Conservation (phyloP, 331 rosid species). For the Phaseolus coccineus region DNA sequence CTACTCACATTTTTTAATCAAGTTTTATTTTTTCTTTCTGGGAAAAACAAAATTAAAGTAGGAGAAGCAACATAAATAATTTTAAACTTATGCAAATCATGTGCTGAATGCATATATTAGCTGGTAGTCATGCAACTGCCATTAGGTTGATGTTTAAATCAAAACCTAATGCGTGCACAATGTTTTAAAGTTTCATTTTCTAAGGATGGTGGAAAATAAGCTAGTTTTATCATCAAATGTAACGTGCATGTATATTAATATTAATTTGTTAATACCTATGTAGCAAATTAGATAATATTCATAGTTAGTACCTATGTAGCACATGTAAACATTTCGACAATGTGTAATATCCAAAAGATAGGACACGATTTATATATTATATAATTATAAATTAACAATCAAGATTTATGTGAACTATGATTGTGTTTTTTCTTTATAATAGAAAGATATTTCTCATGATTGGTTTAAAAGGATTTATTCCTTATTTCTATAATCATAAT, state of each 20-base stretch:
- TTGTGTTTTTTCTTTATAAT: no score
- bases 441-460: no score
- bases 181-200: constrained; percentile 24
- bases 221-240: constrained; percentile 9
- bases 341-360: no score
- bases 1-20: background rate
- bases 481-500: no score
- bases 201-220: background rate
- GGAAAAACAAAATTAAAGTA: constrained; percentile 1
- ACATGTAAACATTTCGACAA: no score
- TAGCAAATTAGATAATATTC: no score
- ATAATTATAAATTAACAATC: no score
- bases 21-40: constrained; percentile 5
- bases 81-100: background rate
- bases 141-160: constrained; percentile 33
- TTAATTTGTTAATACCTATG: background rate
- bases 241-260: constrained; percentile 5
- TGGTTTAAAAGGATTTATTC: no score
- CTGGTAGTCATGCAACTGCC: constrained; percentile 32
- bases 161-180: constrained; percentile 30
- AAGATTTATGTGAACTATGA: no score
- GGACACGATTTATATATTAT: no score
- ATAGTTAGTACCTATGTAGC: no score
- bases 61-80: constrained; percentile 10
- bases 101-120: constrained; percentile 2